Base-by-base conservation (phyloP, 78 protist species). In the Dictyostelium discoideum region DNA sequence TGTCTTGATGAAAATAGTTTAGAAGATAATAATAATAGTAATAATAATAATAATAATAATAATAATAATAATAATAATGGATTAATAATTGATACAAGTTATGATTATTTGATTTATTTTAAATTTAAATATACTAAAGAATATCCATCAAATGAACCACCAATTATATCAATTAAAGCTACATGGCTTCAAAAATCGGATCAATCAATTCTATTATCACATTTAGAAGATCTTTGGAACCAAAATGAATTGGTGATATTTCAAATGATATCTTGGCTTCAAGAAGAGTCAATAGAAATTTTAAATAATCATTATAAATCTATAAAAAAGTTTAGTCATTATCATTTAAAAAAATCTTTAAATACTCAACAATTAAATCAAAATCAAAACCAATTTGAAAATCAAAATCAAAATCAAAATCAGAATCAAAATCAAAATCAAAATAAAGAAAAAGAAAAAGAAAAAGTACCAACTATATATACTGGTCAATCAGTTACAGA, bases 401-500 rank as follows among this genome's bases (percentile, higher is more conserved):
- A 78, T 7, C 26, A 74, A 48, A 3, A 14, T 26, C 83, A 76
- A 60, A 32, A 9, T 3, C 63, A 89, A 60, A 2, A 40, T 5
- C 83, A 81, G 42, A 76, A 78, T 18, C 10, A 87, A 39, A 57
- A 37, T 50, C n/a, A 22, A 32, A 16, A 83, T 29, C 39, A 24
- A 1, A 20, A 29, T 9, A 0, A 14, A 24, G 13, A 48, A 5
- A 6, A 57, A 14, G 5, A 2, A 11, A 42, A 84, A 40, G 73
- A 14, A 46, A 73, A 73, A 37, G 54, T 78, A 78, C 96, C 96
- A 63, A 92, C 92, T 1, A 92, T 92, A 22, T 85, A 86, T 46
- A 81, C 96, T 29, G 85, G 96, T 10, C 67, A 29, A 44, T 79
- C 86, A 10, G 54, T 86, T 24, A 85, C 85, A 3, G 96, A 86